Evolutionary conservation across 1,284 basidiomycete species (phyloP).

Genomic region (Volvariella volvacea): DNA sequence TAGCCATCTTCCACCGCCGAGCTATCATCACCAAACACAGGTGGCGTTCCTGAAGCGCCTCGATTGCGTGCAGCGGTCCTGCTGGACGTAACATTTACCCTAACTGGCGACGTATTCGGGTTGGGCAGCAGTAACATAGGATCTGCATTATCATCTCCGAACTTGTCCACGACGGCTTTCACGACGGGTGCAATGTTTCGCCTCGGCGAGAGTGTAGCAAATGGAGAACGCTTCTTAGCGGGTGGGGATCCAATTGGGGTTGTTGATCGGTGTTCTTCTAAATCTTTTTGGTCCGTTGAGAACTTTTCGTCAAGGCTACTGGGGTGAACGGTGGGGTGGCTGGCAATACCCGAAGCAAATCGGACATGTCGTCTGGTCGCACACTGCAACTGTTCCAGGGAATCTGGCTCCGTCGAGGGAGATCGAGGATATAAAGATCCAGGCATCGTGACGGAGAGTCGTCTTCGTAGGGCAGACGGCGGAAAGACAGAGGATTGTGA

Average conservation of each 20-base stretch:
- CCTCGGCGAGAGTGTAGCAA: conserved; percentile 15
- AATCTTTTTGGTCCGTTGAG: too few relatives aligned
- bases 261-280: too few relatives aligned
- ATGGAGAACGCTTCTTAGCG: too few relatives aligned
- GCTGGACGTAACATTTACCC: too few relatives aligned
- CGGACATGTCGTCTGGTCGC: conserved; percentile 8
- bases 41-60: too few relatives aligned
- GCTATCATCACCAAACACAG: too few relatives aligned
- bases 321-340: conserved; percentile 6
- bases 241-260: too few relatives aligned
- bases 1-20: too few relatives aligned
- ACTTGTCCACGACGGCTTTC: conserved; percentile 35
- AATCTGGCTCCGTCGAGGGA: conserved; percentile 50
- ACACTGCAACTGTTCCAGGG: conserved; percentile 3
- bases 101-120: conserved; percentile 10
- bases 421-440: conserved; percentile 70
- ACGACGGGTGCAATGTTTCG: conserved; percentile 28
- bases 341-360: conserved; percentile 5
- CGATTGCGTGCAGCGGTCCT: too few relatives aligned
- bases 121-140: conserved; percentile 35
- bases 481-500: conserved; percentile 25
- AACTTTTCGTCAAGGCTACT: neutral
- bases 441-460: conserved; percentile 63
- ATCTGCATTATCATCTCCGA: conserved; percentile 29
- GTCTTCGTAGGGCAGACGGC: conserved; percentile 29